Base-by-base conservation (phyloP, 805 yeast genomes). In the Pichia thaimueangensis region DNA sequence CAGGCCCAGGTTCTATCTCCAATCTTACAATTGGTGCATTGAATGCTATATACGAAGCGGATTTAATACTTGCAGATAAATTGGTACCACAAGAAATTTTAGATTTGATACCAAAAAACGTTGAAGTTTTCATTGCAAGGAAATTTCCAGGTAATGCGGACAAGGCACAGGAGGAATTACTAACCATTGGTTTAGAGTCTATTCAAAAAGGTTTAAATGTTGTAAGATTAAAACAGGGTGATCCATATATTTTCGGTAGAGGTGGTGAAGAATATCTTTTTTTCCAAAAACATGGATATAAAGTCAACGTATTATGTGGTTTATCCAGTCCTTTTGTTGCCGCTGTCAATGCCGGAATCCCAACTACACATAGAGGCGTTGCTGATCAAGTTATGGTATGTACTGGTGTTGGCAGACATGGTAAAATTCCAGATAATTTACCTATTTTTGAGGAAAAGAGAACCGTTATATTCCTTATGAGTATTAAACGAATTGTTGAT, bases 121-220 rank as follows among this genome's bases (percentile, higher is more conserved):
- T 94, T 1, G 81, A 80, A 35, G 68, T 82, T 4, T 87, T 84
- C 58, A 88, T 91, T 45, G 97, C 97, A 2, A 73, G 87, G 31
- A 91, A 91, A 61, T 91, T 88, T 64, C 97, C 97, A 3, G 97
- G 97, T 1, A 91, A 91, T 59, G 97, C 97, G 1, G 96, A 88
- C 55, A 74, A 74, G 37, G 97, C 97, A 0, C 97, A 91, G 62
- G 74, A 83, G 46, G 96, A 91, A 61, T 70, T 91, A 34, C 65
- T 87, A 27, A 67, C 71, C n/a, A 59, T 81, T 49, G 97, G 96
- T 0, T 63, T 91, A 15, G 72, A 71, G 27, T 82, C 80, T 0
- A 60, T 87, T 21, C 50, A 68, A 22, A 61, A 70, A 39, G 96
- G 96, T 13, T 71, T 76, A 54, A 78, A 76, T 43, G 96, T 91